These are phyloP conservation scores for Hydnomerulius pinastri DNA, from an alignment of 768 basidiomycete species.

Conservation along the genomic window DNA sequence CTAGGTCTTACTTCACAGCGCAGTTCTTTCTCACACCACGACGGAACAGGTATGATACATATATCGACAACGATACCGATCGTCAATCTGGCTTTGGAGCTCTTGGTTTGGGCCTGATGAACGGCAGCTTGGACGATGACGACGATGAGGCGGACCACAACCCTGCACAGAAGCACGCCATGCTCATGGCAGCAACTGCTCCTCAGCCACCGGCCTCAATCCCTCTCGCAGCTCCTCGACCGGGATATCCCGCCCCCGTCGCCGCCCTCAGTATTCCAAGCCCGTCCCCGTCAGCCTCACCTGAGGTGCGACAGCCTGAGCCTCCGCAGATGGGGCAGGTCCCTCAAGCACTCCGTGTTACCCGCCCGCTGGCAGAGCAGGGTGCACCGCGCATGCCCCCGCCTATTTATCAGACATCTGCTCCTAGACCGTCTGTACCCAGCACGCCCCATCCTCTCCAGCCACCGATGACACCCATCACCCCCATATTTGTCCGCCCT, in stretches of 20 bases:
- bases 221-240: constrained; percentile 67
- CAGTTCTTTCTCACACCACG: constrained; percentile 11
- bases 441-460: constrained; percentile 71
- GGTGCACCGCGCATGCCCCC: constrained; percentile 29
- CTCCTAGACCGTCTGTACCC: constrained; percentile 40
- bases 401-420: constrained; percentile 34
- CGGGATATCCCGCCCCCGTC: constrained; percentile 74
- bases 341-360: constrained; percentile 25
- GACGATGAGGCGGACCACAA: constrained; percentile 30
- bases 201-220: constrained; percentile 33
- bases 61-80: constrained; percentile 43
- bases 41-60: constrained; percentile 60
- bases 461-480: constrained; percentile 77
- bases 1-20: constrained; percentile 5
- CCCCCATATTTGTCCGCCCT: constrained; percentile 75
- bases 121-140: constrained; percentile 44
- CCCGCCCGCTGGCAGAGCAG: constrained; percentile 19
- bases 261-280: constrained; percentile 61
- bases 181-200: constrained; percentile 31
- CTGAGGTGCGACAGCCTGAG: constrained; percentile 22
- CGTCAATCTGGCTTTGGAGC: constrained; percentile 57
- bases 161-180: constrained; percentile 31
- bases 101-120: constrained; percentile 50
- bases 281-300: constrained; percentile 43
- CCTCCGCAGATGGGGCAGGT: constrained; percentile 33